phyloP scores from a whole-genome alignment of 257 asterid species.

The Nemophila menziesii region DNA sequence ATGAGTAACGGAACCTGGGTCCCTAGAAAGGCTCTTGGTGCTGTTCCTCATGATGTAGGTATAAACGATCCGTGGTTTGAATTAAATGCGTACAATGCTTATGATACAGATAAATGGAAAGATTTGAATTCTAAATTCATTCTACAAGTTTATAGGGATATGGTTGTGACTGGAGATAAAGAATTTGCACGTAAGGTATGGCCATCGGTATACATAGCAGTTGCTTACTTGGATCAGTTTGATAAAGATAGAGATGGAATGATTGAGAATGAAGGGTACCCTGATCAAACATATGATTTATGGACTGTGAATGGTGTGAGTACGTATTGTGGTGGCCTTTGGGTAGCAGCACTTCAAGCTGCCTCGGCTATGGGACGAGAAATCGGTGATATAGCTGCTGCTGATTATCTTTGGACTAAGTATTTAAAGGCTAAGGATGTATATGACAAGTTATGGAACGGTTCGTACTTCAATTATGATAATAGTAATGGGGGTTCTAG shows the following conservation, averaged over 20 bases:
- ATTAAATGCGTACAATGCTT: constrained; percentile 59
- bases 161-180: constrained; percentile 61
- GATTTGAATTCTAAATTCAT: constrained; percentile 92
- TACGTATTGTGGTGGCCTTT: constrained; percentile 92
- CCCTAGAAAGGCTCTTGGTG: constrained; percentile 75
- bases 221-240: constrained; percentile 95
- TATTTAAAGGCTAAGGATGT: constrained; percentile 74
- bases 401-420: constrained; percentile 65
- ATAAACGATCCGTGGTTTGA: constrained; percentile 95
- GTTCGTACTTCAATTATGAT: constrained; percentile 78
- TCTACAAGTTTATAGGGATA: constrained; percentile 82
- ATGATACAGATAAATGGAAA: constrained; percentile 87
- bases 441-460: constrained; percentile 75
- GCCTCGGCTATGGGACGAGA: constrained; percentile 70
- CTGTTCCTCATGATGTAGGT: constrained; percentile 95
- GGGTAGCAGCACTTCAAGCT: constrained; percentile 97
- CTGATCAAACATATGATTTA: constrained; percentile 91
- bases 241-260: constrained; percentile 95
- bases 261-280: constrained; percentile 95
- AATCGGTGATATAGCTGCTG: constrained; percentile 69
- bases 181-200: constrained; percentile 69
- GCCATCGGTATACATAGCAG: constrained; percentile 86
- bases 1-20: constrained; percentile 55
- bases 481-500: constrained; percentile 54
- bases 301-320: constrained; percentile 91